Conservation (phyloP, 306 rosid genomes). For the Rosa chinensis region DNA sequence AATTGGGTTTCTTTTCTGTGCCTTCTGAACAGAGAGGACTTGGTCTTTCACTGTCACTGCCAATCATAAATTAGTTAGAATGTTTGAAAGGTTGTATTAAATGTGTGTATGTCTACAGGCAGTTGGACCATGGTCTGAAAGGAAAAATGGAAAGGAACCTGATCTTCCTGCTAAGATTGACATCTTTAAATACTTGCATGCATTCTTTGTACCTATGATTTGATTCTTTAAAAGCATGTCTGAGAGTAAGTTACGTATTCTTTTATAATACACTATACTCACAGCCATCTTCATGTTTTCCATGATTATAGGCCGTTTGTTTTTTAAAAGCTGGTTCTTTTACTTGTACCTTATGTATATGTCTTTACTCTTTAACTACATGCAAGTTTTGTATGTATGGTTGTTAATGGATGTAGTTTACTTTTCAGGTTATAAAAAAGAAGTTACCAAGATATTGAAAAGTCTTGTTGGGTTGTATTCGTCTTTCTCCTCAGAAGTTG, state of each 20-base stretch:
- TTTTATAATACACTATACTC: background rate
- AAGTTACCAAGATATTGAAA: conserved; percentile 49
- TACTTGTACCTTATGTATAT: background rate
- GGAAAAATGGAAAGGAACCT: background rate
- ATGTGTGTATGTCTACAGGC: background rate
- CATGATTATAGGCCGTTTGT: background rate
- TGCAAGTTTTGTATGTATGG: background rate
- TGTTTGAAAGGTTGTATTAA: background rate
- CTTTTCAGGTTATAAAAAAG: conserved; percentile 68
- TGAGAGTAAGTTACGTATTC: background rate
- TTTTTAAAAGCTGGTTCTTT: background rate
- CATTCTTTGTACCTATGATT: background rate
- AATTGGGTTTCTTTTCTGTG: background rate
- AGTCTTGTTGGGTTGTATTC: conserved; percentile 62
- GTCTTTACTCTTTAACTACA: background rate
- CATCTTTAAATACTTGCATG: background rate
- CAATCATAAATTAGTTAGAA: background rate
- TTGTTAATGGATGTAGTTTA: conserved; percentile 25
- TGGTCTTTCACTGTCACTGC: background rate
- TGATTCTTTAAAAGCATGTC: background rate
- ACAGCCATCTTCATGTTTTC: background rate
- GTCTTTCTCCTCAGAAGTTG: conserved; percentile 75
- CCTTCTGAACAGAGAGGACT: background rate
- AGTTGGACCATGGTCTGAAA: background rate
- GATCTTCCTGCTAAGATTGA: background rate